Base-by-base conservation (phyloP, 169 alveolate genomes). In the Eimeria tenella region DNA sequence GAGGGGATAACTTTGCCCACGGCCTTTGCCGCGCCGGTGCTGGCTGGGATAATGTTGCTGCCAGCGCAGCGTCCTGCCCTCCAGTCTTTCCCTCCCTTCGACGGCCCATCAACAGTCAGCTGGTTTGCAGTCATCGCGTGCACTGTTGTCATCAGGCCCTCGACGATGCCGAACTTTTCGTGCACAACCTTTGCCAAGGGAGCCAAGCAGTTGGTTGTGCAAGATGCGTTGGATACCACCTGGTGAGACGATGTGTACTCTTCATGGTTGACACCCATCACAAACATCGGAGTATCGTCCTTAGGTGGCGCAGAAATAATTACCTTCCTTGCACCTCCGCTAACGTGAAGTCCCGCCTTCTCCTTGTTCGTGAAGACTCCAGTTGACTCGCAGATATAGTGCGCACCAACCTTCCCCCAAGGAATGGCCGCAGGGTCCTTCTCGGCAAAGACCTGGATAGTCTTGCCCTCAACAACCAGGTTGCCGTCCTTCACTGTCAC, bases 51-150 rank as follows among this genome's bases (percentile, higher is more conserved):
- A 94, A 99, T 98, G 98, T 99, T 99, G 94, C 97, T 58, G 70
- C 99, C 99, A 11, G 99, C 99, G 93, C 99, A 99, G 88, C 99
- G 97, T 62, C 99, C 99, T 58, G 99, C 99, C 95, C 99, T 98
- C 99, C 99, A 99, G 98, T 99, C 99, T 97, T 99, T 99, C 83
- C 99, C 99, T 25, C 99, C 99, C 95, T 98, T 98, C 62, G 99
- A 98, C 79, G 99, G 99, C 70, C 99, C 99, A 95, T 99, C 99
- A 63, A 99, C 99, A 90, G 99, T 98, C 94, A 99, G 97, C 97
- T 99, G 99, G 97, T 98, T 99, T 75, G 99, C 99, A 19, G 99
- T 99, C 94, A 98, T 97, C 68, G 99, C 99, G 96, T 99, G 99
- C 60, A 99, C 99, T n/a, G 99, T 99, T 93, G 99, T 99, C 99